phyloP scores from a whole-genome alignment of 2,329 filamentous ascomycete genomes.

The Fusarium sp. region DNA sequence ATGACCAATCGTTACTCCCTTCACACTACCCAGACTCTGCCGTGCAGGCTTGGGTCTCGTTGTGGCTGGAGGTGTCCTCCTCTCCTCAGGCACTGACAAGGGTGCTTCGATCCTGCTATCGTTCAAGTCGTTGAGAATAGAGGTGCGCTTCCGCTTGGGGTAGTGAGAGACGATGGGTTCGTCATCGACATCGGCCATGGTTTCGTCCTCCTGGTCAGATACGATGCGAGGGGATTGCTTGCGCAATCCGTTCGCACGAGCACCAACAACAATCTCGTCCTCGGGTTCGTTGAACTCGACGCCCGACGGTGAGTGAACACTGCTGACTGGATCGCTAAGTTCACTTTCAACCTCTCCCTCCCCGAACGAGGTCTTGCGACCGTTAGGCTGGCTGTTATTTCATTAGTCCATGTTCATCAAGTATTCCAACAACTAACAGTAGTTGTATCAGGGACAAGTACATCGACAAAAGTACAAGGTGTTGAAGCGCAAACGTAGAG shows the following conservation, averaged over 20 bases:
- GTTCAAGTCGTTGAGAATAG: slow-evolving; percentile 61
- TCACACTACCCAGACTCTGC: slow-evolving; percentile 49
- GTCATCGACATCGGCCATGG: slow-evolving; percentile 57
- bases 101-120: slow-evolving; percentile 59
- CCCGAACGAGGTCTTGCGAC: slow-evolving; percentile 48
- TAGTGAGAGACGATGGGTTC: slow-evolving; percentile 55
- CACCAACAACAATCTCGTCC: slow-evolving; percentile 66
- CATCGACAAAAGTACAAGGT: background rate
- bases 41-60: slow-evolving; percentile 46
- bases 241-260: slow-evolving; percentile 52
- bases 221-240: slow-evolving; percentile 51
- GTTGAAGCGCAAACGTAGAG: background rate
- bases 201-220: slow-evolving; percentile 56
- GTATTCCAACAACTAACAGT: background rate
- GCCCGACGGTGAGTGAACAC: slow-evolving; percentile 52
- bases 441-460: background rate
- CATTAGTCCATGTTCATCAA: slow-evolving; percentile 37
- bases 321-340: slow-evolving; percentile 56
- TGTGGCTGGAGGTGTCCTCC: slow-evolving; percentile 35
- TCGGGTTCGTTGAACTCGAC: slow-evolving; percentile 54
- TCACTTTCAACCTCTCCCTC: slow-evolving; percentile 57
- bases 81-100: slow-evolving; percentile 48
- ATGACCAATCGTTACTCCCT: slow-evolving; percentile 65
- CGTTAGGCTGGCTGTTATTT: slow-evolving; percentile 44
- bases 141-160: slow-evolving; percentile 67